Base-by-base conservation (phyloP, 768 basidiomycete species). In the Suillus americanus region DNA sequence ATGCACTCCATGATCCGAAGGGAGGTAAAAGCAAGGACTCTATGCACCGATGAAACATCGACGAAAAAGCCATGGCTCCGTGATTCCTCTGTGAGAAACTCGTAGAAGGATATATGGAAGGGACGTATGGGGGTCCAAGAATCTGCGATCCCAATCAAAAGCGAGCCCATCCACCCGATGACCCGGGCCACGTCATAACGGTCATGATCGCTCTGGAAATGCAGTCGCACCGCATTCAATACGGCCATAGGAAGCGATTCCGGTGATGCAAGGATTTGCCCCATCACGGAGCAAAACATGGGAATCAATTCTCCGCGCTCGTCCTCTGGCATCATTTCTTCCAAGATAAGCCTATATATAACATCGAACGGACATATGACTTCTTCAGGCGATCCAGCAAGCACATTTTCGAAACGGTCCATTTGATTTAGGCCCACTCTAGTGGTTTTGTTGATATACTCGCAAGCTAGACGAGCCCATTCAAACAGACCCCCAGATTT, bases 41-140 rank as follows among this genome's bases (percentile, higher is more conserved):
- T 35, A 6, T 50, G 38, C 2, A 12, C 20, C 6, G 18, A 3
- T 13, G 28, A 28, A n/a, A 48, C 20, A 35, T 66, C 65, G 28
- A 68, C 55, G 54, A 33, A 64, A 56, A 68, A 74, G 4, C 55
- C 25, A 10, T 40, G 38, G n/a, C 68, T 66, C 3, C 71, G 66
- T 5, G 38, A 30, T n/a, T 35, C 1, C 48, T 65, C 61, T 9
- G 28, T 60, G 20, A 74, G 66, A 59, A 71, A 77, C 18, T 76
- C 75, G 13, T 57, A 59, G 65, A 76, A 73, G 2, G 75, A 76
- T 12, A 67, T 37, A 40, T 76, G 75, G 13, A 74, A 60, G 7
- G 68, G 63, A 10, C 57, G 56, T 48, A 73, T 64, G 0, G 65
- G 60, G 13, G n/a, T 63, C 23, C 20, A 14, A 1, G 10, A 35